These are phyloP conservation scores for Pharus latifolius DNA, from an alignment of 176 grass and related monocot species.

Conservation along the genomic window DNA sequence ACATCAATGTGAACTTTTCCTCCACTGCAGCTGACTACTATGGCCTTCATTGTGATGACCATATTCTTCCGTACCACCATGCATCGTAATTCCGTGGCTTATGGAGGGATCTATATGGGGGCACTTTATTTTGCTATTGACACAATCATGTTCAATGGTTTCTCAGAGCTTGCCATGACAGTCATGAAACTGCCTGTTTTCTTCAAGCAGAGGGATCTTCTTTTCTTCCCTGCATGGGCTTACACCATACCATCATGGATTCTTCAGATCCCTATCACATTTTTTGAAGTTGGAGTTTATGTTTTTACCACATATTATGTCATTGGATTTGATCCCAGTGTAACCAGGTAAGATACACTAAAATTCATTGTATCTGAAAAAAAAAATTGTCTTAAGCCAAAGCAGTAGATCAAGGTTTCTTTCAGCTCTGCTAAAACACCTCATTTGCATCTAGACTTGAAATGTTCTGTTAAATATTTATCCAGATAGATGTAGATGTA, in stretches of 20 bases:
- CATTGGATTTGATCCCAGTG: constrained; percentile 73
- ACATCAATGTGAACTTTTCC: constrained; percentile 7
- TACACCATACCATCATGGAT: constrained; percentile 77
- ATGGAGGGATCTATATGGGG: constrained; percentile 58
- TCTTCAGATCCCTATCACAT: constrained; percentile 84
- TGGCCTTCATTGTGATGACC: constrained; percentile 66
- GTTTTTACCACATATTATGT: constrained; percentile 69
- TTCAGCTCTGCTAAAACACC: background rate
- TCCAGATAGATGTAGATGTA: no score
- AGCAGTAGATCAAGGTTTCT: background rate
- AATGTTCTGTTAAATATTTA: no score
- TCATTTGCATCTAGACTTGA: no score
- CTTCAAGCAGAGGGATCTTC: constrained; percentile 84
- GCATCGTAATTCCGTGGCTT: constrained; percentile 1
- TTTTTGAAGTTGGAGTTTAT: constrained; percentile 71
- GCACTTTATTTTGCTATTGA: constrained; percentile 64
- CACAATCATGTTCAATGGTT: constrained; percentile 80
- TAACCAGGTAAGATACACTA: constrained; percentile 39
- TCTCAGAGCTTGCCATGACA: constrained; percentile 67
- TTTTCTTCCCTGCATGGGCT: constrained; percentile 82
- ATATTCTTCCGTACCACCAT: constrained; percentile 83
- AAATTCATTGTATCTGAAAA: background rate
- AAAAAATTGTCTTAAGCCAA: no score
- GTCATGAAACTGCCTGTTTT: constrained; percentile 78
- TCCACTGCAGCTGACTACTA: constrained; percentile 49